phyloP scores from a whole-genome alignment of 1,284 basidiomycete genomes.

The Boletus calvinii region DNA sequence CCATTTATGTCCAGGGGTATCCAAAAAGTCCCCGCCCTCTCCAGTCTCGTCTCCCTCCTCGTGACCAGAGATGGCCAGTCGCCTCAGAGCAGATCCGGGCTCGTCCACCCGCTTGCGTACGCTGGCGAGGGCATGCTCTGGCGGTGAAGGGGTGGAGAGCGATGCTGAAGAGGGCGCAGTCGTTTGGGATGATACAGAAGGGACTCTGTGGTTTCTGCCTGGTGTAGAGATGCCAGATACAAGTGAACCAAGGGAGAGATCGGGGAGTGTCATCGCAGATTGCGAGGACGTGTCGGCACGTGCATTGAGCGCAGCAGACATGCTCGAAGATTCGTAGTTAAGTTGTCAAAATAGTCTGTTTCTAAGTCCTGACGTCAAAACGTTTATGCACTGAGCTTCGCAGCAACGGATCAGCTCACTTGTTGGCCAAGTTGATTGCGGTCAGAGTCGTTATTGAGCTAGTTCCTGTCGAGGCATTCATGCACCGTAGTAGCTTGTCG shows the following conservation, averaged over 20 bases:
- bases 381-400: not conserved
- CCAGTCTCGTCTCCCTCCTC: conserved; percentile 43
- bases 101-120: conserved; percentile 27
- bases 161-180: conserved; percentile 57
- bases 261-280: conserved; percentile 49
- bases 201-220: conserved; percentile 46
- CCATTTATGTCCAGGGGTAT: conserved; percentile 55
- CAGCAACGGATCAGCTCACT: conserved; percentile 13
- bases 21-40: conserved; percentile 46
- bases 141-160: conserved; percentile 54
- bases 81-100: conserved; percentile 24
- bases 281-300: conserved; percentile 38
- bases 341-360: not conserved
- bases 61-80: conserved; percentile 30
- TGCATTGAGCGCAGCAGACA: conserved; percentile 25
- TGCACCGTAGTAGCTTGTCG: not conserved
- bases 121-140: conserved; percentile 16
- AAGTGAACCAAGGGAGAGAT: conserved; percentile 62
- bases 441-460: not conserved
- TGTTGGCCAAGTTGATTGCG: not conserved
- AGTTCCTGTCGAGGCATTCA: not conserved
- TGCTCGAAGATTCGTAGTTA: conserved; percentile 4
- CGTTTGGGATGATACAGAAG: conserved; percentile 50
- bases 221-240: conserved; percentile 58
- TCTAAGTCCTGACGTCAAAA: not conserved